Evolutionary conservation across 2,329 filamentous ascomycete species (phyloP), one percentile per base, ranked within the genome.

Genomic region (Neonectria sp.): DNA sequence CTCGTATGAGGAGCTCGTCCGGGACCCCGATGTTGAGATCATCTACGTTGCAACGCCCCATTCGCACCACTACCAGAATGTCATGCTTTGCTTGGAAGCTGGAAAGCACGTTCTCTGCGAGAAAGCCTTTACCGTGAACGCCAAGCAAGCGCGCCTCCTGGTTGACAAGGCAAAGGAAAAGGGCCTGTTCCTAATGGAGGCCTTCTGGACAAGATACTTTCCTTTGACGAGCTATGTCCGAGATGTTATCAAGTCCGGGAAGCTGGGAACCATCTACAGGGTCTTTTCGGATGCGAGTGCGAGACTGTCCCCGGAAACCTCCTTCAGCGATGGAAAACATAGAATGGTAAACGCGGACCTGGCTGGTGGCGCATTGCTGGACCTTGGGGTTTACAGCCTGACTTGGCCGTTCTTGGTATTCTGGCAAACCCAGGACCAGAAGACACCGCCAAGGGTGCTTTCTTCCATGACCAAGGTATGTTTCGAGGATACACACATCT

Each of bases 381-480:
- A 97, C 80, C 84, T 97, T 63, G 94, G 94, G 67, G 92, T 97
- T 79, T 97, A 97, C 83, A 89, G 92, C 55, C 82, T 97, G 68
- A 96, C 94, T 27, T 97, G 94, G 94, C 87, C 95, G 57, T 96
- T 95, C 86, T 92, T 96, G 82, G 92, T 91, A 40, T 86, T 97
- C 25, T 97, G 96, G 82, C 92, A 94, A 74, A 86, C 91, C 2
- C 84, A 89, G 70, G 86, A 87, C 21, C 83, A 87, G 63, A 92
- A 93, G 72, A 93, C 37, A 79, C 76, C 87, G 1, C 94, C 94
- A 4, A 85, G 83, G 55, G 90, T 95, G 6, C 82, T 89, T n/a
- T 86, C 90, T 1, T 88, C 92, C 56, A 89, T 94, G 75, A 89
- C 43, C 29, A 68, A 69, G 48, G 65, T 68, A 60, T 12, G 56